Evolutionary conservation across 2,329 filamentous ascomycete species (phyloP).

Genomic region (Chaetomiaceae sp.): DNA sequence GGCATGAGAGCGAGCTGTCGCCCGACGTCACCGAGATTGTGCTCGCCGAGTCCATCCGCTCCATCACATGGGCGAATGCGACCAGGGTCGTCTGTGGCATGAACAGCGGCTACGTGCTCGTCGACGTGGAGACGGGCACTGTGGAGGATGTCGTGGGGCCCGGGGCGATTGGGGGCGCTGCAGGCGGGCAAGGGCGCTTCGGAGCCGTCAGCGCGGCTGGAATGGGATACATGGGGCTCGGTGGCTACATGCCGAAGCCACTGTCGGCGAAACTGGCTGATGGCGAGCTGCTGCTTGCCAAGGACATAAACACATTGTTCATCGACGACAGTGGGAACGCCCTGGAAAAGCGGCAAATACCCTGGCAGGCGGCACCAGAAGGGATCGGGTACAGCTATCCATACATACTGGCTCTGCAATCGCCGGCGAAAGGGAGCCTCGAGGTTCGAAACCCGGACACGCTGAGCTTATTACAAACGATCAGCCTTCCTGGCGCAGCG

Average conservation of each 20-base stretch:
- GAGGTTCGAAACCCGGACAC: slow-evolving; percentile 93
- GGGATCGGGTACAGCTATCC: slow-evolving; percentile 95
- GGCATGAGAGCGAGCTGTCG: slow-evolving; percentile 87
- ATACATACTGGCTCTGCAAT: slow-evolving; percentile 81
- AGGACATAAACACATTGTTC: slow-evolving; percentile 93
- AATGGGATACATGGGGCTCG: slow-evolving; percentile 96
- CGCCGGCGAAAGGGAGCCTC: slow-evolving; percentile 73
- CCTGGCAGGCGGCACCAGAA: slow-evolving; percentile 83
- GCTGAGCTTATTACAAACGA: slow-evolving; percentile 78
- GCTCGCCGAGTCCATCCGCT: slow-evolving; percentile 77
- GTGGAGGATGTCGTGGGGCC: slow-evolving; percentile 75
- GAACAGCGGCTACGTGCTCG: slow-evolving; percentile 83
- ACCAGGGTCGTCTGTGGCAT: slow-evolving; percentile 84
- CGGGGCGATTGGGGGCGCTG: slow-evolving; percentile 60
- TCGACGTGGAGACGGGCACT: slow-evolving; percentile 70
- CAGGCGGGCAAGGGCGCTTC: slow-evolving; percentile 61
- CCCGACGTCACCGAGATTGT: slow-evolving; percentile 69
- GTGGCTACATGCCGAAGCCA: slow-evolving; percentile 84
- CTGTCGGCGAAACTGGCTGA: slow-evolving; percentile 76
- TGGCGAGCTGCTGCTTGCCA: slow-evolving; percentile 86
- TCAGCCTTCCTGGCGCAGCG: slow-evolving; percentile 73
- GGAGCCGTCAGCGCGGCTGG: slow-evolving; percentile 76
- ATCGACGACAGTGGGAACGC: slow-evolving; percentile 78
- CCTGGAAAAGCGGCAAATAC: slow-evolving; percentile 79
- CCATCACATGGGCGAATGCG: slow-evolving; percentile 83